Evolutionary conservation across 768 basidiomycete species (phyloP), one percentile per base, ranked within the genome.

Genomic region (Chalciporus pseudorubinellus): DNA sequence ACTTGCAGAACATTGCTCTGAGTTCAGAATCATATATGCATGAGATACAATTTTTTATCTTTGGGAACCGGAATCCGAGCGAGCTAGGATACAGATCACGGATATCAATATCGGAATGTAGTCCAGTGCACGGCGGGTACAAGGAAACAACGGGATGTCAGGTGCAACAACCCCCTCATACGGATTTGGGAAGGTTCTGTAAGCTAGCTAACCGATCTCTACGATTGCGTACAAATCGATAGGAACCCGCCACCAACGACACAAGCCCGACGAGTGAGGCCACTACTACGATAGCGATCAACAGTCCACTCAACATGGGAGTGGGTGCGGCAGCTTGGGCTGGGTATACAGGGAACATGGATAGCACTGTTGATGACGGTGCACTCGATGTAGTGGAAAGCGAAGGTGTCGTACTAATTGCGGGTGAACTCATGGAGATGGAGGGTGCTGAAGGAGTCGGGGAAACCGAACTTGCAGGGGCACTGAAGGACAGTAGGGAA

Each of bases 201-300:
- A 33, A 34, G 6, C 33, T 14, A n/a, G 19, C 22, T 6, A 26
- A 3, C 8, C 6, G 44, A 19, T 22, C 45, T 26, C 44, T 38
- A 16, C 56, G 55, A 14, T 40, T 49, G 11, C 63, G 56, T n/a
- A 41, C 22, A 34, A 52, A 65, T 33, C 62, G 20, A 18, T 56
- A 49, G 2, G 48, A 12, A 19, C 58, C 62, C 11, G 60, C 18
- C 8, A 50, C 44, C 33, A 64, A 48, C 22, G 62, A 59, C 10
- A 59, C 10, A 9, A 58, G 22, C 19, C 31, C 59, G 20, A 64
- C 42, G 22, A 58, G 40, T 33, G 58, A 59, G 14, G 53, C 22
- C 4, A 55, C 39, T 14, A 46, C 42, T 36, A 62, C 56, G 42
- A 61, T 55, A 19, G 55, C 57, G 29, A 65, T 57, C 10, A 63